phyloP scores from a whole-genome alignment of 371 early-diverging fungal genomes.

The Dichotomocladium elegans region DNA sequence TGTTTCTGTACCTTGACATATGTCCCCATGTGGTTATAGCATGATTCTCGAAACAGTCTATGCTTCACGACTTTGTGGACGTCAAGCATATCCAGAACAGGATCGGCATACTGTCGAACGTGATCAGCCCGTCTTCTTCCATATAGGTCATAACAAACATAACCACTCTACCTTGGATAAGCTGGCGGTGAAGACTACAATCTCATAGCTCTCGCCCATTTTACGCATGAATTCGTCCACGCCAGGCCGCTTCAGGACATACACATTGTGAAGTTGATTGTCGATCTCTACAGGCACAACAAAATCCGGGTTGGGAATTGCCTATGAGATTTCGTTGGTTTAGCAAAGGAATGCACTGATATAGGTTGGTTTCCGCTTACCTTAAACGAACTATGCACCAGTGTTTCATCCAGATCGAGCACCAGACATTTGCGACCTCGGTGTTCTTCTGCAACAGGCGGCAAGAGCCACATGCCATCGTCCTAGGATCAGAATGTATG shows the following conservation, averaged over 20 bases:
- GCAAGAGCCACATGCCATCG: conserved; percentile 29
- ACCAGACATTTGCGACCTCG: conserved; percentile 51
- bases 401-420: conserved; percentile 65
- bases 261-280: conserved; percentile 86
- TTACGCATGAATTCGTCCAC: conserved; percentile 88
- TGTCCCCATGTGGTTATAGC: conserved; percentile 90
- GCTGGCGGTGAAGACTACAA: conserved; percentile 96
- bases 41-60: conserved; percentile 94
- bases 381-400: conserved; percentile 64
- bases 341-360: no score
- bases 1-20: conserved; percentile 84
- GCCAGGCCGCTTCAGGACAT: conserved; percentile 94
- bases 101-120: conserved; percentile 85
- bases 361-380: conserved; percentile 31
- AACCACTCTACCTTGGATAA: conserved; percentile 74
- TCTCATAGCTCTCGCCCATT: conserved; percentile 87
- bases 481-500: conserved; percentile 8
- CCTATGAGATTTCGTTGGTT: no score
- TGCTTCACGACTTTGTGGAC: conserved; percentile 78
- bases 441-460: conserved; percentile 37
- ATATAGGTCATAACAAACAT: neutral
- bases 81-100: conserved; percentile 93
- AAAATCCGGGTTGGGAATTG: conserved; percentile 80
- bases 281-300: conserved; percentile 91
- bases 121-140: no score